These are phyloP conservation scores for Suillus plorans DNA, from an alignment of 768 basidiomycete species.

Conservation along the genomic window DNA sequence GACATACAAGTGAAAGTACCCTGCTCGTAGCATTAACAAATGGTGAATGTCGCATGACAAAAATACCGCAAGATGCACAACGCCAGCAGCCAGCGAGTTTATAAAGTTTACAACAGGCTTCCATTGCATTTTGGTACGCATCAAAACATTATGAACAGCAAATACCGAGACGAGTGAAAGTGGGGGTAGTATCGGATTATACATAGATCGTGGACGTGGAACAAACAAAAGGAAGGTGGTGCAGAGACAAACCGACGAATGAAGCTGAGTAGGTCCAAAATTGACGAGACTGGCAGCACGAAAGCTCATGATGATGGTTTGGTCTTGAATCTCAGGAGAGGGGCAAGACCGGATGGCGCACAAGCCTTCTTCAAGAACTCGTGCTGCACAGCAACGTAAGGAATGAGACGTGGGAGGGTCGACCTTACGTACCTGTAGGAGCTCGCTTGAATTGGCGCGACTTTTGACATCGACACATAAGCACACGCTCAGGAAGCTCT, in stretches of 20 bases:
- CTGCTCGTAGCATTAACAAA: not conserved
- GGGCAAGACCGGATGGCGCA: conserved; percentile 76
- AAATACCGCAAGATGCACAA: not conserved
- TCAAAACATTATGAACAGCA: conserved; percentile 14
- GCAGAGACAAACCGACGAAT: conserved; percentile 5
- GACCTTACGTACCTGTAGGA: conserved; percentile 65
- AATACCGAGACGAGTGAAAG: conserved; percentile 9
- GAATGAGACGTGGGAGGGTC: conserved; percentile 2
- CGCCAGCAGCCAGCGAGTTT: not conserved
- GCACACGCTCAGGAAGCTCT: conserved; percentile 97
- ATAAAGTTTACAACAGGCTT: conserved; percentile 23
- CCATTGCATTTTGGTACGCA: conserved; percentile 12
- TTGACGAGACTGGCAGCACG: not conserved
- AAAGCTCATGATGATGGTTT: conserved; percentile 44
- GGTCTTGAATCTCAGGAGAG: conserved; percentile 77
- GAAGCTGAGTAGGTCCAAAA: conserved; percentile 5
- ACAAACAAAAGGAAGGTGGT: conserved; percentile 8
- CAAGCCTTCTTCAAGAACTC: conserved; percentile 94
- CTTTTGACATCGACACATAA: conserved; percentile 95
- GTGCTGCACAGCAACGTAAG: conserved; percentile 54
- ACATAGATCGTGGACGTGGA: conserved; percentile 5
- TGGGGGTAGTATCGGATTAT: conserved; percentile 15
- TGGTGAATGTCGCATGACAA: not conserved
- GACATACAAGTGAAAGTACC: not conserved
- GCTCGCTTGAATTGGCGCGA: conserved; percentile 84